phyloP scores from a whole-genome alignment of 345 rosid species.

The Lepidium aucheri region DNA sequence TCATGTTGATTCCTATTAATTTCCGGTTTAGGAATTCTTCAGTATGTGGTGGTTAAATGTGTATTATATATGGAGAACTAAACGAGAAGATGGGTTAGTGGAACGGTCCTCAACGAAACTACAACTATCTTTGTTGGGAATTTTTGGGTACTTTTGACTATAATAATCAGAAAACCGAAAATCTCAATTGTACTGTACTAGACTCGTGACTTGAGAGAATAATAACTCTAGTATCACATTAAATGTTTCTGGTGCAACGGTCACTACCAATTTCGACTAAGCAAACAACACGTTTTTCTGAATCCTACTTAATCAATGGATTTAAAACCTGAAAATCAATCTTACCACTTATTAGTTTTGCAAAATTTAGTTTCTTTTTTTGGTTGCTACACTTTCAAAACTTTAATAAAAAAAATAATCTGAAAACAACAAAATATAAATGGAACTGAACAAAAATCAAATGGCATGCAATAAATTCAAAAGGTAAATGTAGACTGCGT shows the following conservation, averaged over 20 bases:
- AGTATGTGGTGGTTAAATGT: background rate
- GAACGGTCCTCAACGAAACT: conserved; percentile 26
- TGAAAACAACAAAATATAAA: too few relatives aligned
- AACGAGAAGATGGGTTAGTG: conserved; percentile 22
- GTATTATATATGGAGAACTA: background rate
- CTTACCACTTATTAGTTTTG: too few relatives aligned
- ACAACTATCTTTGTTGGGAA: conserved; percentile 24
- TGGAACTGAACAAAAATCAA: too few relatives aligned
- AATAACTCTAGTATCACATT: background rate
- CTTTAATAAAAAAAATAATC: too few relatives aligned
- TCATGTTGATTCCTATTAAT: conserved; percentile 10
- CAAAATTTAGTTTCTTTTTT: too few relatives aligned
- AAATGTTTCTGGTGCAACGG: background rate
- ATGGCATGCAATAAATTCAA: too few relatives aligned
- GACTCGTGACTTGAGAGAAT: background rate
- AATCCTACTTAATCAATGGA: too few relatives aligned
- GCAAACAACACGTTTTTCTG: too few relatives aligned
- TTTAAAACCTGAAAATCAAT: too few relatives aligned
- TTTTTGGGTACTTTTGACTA: background rate
- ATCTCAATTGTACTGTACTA: background rate
- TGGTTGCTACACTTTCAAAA: too few relatives aligned
- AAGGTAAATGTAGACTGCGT: background rate
- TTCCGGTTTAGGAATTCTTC: background rate
- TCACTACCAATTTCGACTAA: background rate
- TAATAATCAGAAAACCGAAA: too few relatives aligned